These are phyloP conservation scores for Willaertia magna DNA, from an alignment of 208 protist genomes.

Conservation along the genomic window DNA sequence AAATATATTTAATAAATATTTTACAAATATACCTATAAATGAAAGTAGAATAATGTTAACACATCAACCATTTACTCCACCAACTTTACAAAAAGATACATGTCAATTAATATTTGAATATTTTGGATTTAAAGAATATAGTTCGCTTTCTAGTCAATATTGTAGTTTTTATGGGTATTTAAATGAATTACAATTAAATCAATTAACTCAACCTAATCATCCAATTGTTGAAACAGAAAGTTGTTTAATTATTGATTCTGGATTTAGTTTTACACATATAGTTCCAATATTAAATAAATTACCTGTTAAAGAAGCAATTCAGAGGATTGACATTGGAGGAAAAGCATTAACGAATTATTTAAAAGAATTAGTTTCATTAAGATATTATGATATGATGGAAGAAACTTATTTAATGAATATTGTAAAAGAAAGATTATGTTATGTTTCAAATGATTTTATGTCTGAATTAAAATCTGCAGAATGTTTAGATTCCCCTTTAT, in stretches of 20 bases:
- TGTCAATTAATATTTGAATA: neutral
- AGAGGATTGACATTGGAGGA: constrained; percentile 2
- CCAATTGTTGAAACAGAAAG: neutral
- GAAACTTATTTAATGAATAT: constrained; percentile 10
- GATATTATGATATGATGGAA: constrained; percentile 7
- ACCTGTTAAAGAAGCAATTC: neutral
- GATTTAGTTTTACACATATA: constrained; percentile 3
- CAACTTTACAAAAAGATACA: neutral
- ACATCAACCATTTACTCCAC: neutral
- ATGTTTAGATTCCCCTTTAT: neutral
- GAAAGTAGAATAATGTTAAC: neutral
- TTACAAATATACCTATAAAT: neutral
- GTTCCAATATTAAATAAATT: neutral
- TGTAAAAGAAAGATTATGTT: constrained; percentile 1
- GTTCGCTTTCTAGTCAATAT: neutral
- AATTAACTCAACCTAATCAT: neutral
- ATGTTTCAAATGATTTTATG: neutral
- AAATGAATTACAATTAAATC: neutral
- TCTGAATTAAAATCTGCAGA: neutral
- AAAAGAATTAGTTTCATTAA: neutral
- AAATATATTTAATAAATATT: neutral
- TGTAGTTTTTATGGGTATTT: neutral
- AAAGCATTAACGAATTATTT: neutral
- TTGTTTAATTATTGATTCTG: neutral
- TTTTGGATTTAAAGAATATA: constrained; percentile 6